Base-by-base conservation (phyloP, 495 filamentous ascomycete species). In the Talaromyces wortmannii region DNA sequence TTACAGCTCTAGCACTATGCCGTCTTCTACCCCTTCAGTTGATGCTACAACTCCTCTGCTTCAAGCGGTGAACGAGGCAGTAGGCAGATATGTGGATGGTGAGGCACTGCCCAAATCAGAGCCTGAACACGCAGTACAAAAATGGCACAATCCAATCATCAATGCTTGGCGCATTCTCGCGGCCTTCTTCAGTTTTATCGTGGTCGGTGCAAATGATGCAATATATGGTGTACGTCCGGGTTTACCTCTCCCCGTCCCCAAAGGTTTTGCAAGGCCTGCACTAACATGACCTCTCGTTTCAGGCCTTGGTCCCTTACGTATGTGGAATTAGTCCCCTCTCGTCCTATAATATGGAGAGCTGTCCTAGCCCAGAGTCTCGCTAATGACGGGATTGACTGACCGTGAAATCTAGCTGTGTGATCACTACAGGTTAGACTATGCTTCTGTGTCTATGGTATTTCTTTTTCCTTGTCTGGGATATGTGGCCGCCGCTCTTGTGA, bases 181-280 rank as follows among this genome's bases (percentile, higher is more conserved):
- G 7, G 78, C 82, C 45, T 82, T 85, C 59, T 83, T 77, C 67
- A 72, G 69, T 45, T 90, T 92, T 60, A 70, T 84, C 23, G 74
- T 86, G 16, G 80, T 89, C 75, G 88, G 87, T 13, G 74, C 79
- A 66, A 90, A 85, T 61, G 88, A 91, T 68, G 86, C 80, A 31
- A 82, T 82, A 5, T 83, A 84, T 57, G 86, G 87, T 31, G 84
- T 86, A 71, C 67, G 79, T 70, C 8, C 5, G 29, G n/a, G 46
- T 17, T 12, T 31, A 15, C 6, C 11, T 17, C 42, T 47, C 57
- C 53, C 52, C 52, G 52, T 36, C 33, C 33, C 33, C 33, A 36
- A 36, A 6, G 33, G 33, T 56, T 49, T 46, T 48, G 23, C 13
- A 15, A n/a, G 33, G 8, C 3, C 7, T 53, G 29, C 17, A 45